Percentiles rank a stretch among this genome's conserved stretches.
phyloP scores from a whole-genome alignment of 2,329 filamentous ascomycete genomes.

The Trichoderma cornu-damae region DNA sequence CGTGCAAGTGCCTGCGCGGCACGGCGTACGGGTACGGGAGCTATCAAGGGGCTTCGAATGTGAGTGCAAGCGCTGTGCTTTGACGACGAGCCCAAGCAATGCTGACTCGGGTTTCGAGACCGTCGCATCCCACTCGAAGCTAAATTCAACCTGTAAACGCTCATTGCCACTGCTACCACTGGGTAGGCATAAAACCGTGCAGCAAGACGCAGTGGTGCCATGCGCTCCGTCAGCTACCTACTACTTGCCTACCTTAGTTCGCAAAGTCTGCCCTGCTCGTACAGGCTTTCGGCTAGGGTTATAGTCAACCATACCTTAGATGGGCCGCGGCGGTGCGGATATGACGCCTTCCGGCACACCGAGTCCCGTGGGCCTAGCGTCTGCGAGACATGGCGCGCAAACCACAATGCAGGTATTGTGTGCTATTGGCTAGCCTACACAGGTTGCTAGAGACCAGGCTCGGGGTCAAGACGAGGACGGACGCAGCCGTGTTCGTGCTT shows the following conservation, averaged over 20 bases:
- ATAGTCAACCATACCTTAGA: neutral
- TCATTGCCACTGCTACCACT: too few relatives aligned
- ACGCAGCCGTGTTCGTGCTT: neutral
- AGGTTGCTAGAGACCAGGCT: neutral
- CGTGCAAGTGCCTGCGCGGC: neutral
- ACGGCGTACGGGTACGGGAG: neutral
- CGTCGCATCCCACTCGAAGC: conserved; percentile 1
- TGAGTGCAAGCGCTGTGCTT: neutral
- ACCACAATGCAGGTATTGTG: conserved; percentile 8
- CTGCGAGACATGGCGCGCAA: conserved; percentile 11
- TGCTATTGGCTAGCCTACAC: conserved; percentile 1
- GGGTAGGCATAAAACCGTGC: too few relatives aligned
- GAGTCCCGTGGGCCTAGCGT: neutral
- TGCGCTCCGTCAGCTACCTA: neutral
- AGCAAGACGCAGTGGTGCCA: neutral
- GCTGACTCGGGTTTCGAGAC: neutral
- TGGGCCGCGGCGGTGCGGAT: conserved; percentile 1
- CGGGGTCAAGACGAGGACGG: neutral
- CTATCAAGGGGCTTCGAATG: neutral
- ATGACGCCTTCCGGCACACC: conserved; percentile 4
- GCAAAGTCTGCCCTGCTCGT: conserved; percentile 4
- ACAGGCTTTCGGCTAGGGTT: neutral
- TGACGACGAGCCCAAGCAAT: neutral
- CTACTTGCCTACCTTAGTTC: neutral
- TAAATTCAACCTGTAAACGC: neutral